A percentile compares a stretch with the other conserved stretches of the same genome.
These are phyloP conservation scores for Oryza longistaminata DNA, from an alignment of 176 grass and related monocot genomes.

Conservation along the genomic window DNA sequence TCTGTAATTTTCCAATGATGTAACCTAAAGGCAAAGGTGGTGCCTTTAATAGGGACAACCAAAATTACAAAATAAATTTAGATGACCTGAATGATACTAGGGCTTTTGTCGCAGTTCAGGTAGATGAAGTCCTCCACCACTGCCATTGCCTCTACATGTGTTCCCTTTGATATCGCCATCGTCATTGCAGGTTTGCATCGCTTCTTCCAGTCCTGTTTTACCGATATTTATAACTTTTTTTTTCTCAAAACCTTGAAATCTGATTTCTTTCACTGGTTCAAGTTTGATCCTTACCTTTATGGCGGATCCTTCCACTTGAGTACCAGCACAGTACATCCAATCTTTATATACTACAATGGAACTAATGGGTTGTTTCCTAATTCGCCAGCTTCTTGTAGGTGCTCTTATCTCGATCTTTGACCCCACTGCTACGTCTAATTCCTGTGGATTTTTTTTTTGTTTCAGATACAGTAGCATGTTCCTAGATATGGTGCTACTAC, in stretches of 20 bases:
- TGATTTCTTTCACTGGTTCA: constrained; percentile 28
- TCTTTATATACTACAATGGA: constrained; percentile 81
- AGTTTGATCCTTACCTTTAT: constrained; percentile 69
- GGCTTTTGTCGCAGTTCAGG: constrained; percentile 73
- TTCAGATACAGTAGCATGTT: constrained; percentile 29
- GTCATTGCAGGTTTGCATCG: constrained; percentile 46
- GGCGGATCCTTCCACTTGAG: constrained; percentile 73
- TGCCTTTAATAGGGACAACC: not conserved
- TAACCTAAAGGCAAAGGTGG: not conserved
- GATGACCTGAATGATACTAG: constrained; percentile 76
- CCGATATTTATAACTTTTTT: not conserved
- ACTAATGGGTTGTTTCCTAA: constrained; percentile 70
- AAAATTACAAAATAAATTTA: not conserved
- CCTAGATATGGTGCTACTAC: not conserved
- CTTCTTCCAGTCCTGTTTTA: constrained; percentile 82
- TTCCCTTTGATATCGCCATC: constrained; percentile 57
- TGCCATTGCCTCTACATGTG: constrained; percentile 65
- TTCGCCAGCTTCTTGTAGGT: constrained; percentile 64
- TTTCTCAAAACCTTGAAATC: constrained; percentile 4
- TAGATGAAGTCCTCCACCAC: constrained; percentile 97
- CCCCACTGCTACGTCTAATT: constrained; percentile 62
- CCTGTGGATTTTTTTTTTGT: constrained; percentile 52
- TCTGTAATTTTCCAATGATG: constrained; percentile 16
- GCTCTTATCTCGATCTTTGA: constrained; percentile 64
- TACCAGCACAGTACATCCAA: constrained; percentile 88